Base-by-base conservation (phyloP, 768 basidiomycete genomes). In the Sistotremastrum suecicum region DNA sequence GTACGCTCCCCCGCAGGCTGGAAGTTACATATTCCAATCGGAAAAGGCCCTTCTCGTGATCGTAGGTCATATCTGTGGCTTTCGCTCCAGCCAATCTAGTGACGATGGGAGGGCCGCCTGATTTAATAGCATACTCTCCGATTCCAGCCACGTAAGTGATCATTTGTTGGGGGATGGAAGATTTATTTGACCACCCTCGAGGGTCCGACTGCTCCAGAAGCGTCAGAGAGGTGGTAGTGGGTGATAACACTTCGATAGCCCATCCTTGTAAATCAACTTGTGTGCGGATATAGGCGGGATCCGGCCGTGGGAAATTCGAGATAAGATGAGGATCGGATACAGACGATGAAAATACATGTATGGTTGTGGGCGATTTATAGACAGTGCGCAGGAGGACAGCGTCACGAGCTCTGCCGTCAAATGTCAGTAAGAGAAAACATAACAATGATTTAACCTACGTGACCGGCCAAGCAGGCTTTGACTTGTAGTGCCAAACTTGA, bases 231-330 rank as follows among this genome's bases (percentile, higher is more conserved):
- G 92, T 95, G 2, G 95, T 98, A 2, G 79, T 97, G 0, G 94
- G 95, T 1, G 92, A 97, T 6, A 99, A 68, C 0, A 85, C 75
- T 62, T 98, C 94, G 54, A 99, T 90, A 1, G 94, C 87, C 87
- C 92, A 98, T 41, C 94, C 95, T 64, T 90, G 91, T n/a, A 99
- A 68, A 58, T 95, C 91, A n/a, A 94, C 81, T 60, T 98, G 92
- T 0, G 87, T 88, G 5, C 92, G 83, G 50, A 95, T 94, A 42
- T 83, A 73, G 52, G 75, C 83, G 0, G 83, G 78, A 42, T 85
- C 87, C 1, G 63, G 67, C 7, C 67, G 67, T 40, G 73, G 87
- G 51, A 76, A 73, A 50, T 69, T 72, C 0, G 88, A 82, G 62
- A 97, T 95, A 9, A 95, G 70, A 46, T 84, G 77, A 43, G 75